Conservation (phyloP, 805 yeast species). For the Lachancea nothofagi region DNA sequence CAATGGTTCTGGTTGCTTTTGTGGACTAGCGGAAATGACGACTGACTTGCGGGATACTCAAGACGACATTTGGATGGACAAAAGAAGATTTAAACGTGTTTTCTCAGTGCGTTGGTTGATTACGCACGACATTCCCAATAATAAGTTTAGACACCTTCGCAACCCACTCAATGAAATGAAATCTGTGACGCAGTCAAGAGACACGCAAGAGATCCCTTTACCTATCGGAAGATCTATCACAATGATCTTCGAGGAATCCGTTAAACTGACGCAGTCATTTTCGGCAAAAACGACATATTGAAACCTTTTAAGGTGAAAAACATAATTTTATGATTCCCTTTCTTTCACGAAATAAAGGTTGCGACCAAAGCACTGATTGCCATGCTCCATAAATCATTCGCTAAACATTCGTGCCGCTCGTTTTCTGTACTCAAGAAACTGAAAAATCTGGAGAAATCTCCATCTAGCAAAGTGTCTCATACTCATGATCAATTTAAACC, state of each 20-base stretch:
- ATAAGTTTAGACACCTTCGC: constrained; percentile 40
- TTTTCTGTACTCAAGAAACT: constrained; percentile 5
- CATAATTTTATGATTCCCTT: too few species aligned
- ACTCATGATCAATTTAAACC: constrained; percentile 22
- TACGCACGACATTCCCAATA: constrained; percentile 47
- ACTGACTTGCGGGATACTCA: constrained; percentile 27
- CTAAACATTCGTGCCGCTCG: background rate
- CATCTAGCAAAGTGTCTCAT: background rate
- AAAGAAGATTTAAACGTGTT: constrained; percentile 44
- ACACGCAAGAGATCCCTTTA: constrained; percentile 53
- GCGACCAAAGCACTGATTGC: too few species aligned
- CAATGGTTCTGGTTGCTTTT: constrained; percentile 51
- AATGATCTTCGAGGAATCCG: constrained; percentile 34
- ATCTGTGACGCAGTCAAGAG: constrained; percentile 56
- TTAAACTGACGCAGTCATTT: background rate
- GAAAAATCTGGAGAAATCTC: background rate
- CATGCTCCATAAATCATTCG: background rate
- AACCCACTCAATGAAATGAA: constrained; percentile 42
- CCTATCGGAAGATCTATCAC: constrained; percentile 45
- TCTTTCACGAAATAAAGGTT: too few species aligned
- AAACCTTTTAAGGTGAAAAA: too few species aligned
- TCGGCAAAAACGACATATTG: constrained; percentile 3
- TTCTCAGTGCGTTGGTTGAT: constrained; percentile 51
- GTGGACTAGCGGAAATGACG: constrained; percentile 54
- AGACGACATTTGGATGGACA: constrained; percentile 45